Percentiles rank a stretch among this genome's conserved stretches.
These are phyloP conservation scores for Trypanosomatidae sp. DNA, from an alignment of 208 protist species.

Conservation along the genomic window DNA sequence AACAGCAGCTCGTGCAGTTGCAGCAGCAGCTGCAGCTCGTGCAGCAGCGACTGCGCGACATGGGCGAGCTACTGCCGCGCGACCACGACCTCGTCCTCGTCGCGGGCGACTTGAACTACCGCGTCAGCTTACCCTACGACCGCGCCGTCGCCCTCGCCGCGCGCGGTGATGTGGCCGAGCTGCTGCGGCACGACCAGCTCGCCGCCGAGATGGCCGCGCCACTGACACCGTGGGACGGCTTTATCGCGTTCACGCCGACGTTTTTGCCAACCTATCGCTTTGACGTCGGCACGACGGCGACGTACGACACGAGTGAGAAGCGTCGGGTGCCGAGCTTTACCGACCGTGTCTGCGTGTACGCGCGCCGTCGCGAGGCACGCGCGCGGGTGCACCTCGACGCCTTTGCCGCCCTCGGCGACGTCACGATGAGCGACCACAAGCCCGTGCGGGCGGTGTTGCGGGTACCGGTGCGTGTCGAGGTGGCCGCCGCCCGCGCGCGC, in stretches of 20 bases:
- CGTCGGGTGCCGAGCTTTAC: slow-evolving; percentile 81
- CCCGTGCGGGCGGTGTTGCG: slow-evolving; percentile 51
- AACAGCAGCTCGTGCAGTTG: slow-evolving; percentile 5
- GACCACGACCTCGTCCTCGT: slow-evolving; percentile 84
- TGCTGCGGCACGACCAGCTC: slow-evolving; percentile 81
- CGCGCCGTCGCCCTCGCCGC: slow-evolving; percentile 26
- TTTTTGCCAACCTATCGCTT: slow-evolving; percentile 88
- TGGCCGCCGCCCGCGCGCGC: slow-evolving; percentile 23
- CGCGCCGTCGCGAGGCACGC: slow-evolving; percentile 18
- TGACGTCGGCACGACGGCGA: slow-evolving; percentile 65
- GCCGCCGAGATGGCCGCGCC: slow-evolving; percentile 36
- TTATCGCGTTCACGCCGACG: slow-evolving; percentile 44
- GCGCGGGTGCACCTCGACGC: slow-evolving; percentile 20
- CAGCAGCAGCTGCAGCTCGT: slow-evolving; percentile 11
- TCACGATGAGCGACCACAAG: slow-evolving; percentile 77
- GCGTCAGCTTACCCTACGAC: slow-evolving; percentile 68
- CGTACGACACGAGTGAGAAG: slow-evolving; percentile 89
- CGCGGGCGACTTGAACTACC: slow-evolving; percentile 91
- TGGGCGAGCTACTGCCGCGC: slow-evolving; percentile 41
- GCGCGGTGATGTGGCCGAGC: slow-evolving; percentile 10
- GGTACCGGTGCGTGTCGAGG: slow-evolving; percentile 53
- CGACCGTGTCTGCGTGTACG: slow-evolving; percentile 74
- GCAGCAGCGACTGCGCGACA: too few species aligned
- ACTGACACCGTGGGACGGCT: slow-evolving; percentile 69
- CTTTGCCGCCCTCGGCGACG: slow-evolving; percentile 24